phyloP scores from a whole-genome alignment of 2,329 filamentous ascomycete species.

The Lasiodiplodia sp. region DNA sequence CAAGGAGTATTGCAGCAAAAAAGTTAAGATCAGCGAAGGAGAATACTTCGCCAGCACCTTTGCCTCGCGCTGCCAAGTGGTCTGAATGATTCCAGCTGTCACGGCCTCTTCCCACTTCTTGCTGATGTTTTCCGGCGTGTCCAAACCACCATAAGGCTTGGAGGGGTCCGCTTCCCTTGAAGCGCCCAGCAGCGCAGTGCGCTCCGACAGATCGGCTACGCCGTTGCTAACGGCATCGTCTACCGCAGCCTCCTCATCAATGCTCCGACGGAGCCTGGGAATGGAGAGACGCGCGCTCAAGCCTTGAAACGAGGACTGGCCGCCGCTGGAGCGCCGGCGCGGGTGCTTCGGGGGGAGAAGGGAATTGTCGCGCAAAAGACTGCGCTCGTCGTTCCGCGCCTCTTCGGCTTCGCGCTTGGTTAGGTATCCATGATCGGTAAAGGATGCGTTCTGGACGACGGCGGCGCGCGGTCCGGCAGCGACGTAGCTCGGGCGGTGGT shows the following conservation, averaged over 20 bases:
- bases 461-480: slow-evolving; percentile 75
- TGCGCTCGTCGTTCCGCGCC: slow-evolving; percentile 64
- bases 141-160: slow-evolving; percentile 55
- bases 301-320: slow-evolving; percentile 35
- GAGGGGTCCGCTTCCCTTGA: slow-evolving; percentile 41
- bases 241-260: slow-evolving; percentile 41
- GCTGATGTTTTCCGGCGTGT: slow-evolving; percentile 58
- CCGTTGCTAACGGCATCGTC: slow-evolving; percentile 28
- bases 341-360: slow-evolving; percentile 63
- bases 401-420: slow-evolving; percentile 62
- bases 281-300: slow-evolving; percentile 42
- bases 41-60: slow-evolving; percentile 73
- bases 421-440: slow-evolving; percentile 55
- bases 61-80: slow-evolving; percentile 88
- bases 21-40: slow-evolving; percentile 55
- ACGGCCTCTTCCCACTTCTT: slow-evolving; percentile 72
- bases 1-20: slow-evolving; percentile 57
- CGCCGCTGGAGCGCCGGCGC: slow-evolving; percentile 43
- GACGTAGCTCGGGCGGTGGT: slow-evolving; percentile 79
- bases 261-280: slow-evolving; percentile 40
- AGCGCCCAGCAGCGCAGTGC: slow-evolving; percentile 55
- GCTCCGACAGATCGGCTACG: slow-evolving; percentile 47
- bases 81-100: slow-evolving; percentile 79
- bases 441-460: slow-evolving; percentile 68
- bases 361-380: slow-evolving; percentile 66